Base-by-base conservation (phyloP, 306 rosid species). In the Lathyrus oleraceus region DNA sequence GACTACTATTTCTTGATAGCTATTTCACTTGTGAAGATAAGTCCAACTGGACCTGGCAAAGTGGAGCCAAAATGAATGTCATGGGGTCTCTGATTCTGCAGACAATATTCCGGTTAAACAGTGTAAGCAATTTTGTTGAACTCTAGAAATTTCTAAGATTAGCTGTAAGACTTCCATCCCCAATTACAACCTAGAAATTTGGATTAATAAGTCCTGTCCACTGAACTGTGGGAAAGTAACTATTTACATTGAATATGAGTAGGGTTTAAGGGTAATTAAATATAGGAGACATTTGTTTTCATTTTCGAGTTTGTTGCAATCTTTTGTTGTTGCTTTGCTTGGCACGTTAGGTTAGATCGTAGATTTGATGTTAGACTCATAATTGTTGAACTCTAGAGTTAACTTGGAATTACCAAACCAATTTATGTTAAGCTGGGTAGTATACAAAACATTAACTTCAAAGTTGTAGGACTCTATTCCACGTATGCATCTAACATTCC, bases 51-150 rank as follows among this genome's bases (percentile, higher is more conserved):
- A 83, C 21, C 74, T 91, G 90, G 94, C 81, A 76, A 20, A 78
- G 76, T 30, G 88, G 92, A 45, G 83, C 70, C 67, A 88, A 71
- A 77, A 86, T 94, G 75, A 82, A 83, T 30, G 81, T 83, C 58
- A 79, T 89, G 85, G 97, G 99, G 72, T 94, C 97, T 79, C 75
- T 91, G 67, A 87, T 91, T 75, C 90, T 94, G 76, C 97, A 91
- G 80, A 79, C 86, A 79, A 86, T 88, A 77, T 82, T 82, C 71
- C 76, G 83, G 17, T 82, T 82, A 65, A 67, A 35, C 71, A 75
- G 52, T 2, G 85, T 81, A 70, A 77, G 82, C 65, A 76, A 65
- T 12, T 65, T 77, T 44, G 68, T 71, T 67, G 45, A 70, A 43
- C 11, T 30, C n/a, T n/a, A n/a, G n/a, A n/a, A n/a, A 39, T 58